Evolutionary conservation across 768 basidiomycete species (phyloP), one percentile per base, ranked within the genome.

Genomic region (Lactarius psammicola): DNA sequence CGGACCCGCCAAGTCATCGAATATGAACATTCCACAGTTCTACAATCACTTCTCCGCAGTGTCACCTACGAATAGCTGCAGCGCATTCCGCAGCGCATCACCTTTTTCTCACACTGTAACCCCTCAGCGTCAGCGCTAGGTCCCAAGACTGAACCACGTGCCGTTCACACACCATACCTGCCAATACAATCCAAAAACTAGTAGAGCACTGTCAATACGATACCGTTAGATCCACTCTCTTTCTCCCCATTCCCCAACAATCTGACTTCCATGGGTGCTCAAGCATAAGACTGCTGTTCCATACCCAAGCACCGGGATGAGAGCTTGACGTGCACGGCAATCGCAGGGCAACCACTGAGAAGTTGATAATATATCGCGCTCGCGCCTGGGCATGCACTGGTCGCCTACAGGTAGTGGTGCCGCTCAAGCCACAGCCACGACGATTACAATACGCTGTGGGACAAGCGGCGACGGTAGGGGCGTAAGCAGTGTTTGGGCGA

Each of bases 341-440:
- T 49, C 23, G 44, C 44, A 23, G n/a, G 44, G 18, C 44, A 46
- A n/a, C n/a, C 10, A 49, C 46, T n/a, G 3, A n/a, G 10, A 49
- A 49, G 3, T 13, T 49, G 42, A 42, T 38, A 15, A 38, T 38
- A 38, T 42, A 49, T 26, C n/a, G 88, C 85, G 69, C 85, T 86
- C 75, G 88, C 85, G 33, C 78, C 77, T 1, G 86, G 86, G 0
- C 87, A 78, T 23, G 82, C 81, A 69, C 83, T 83, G 1, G 83
- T 81, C 18, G 85, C 79, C 87, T 87, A 88, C 31, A 87, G 66
- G 59, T 75, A 77, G 20, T 86, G 77, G 73, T 88, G 87, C 3
- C 36, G 36, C 6, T 13, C 36, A 42, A 42, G 42, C 46, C 11
- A 49, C 46, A 44, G 11, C 11, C 46, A 8, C 23, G 46, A 49